These are phyloP conservation scores for Cladosporium sp. DNA, from an alignment of 2,329 filamentous ascomycete species.

Conservation along the genomic window DNA sequence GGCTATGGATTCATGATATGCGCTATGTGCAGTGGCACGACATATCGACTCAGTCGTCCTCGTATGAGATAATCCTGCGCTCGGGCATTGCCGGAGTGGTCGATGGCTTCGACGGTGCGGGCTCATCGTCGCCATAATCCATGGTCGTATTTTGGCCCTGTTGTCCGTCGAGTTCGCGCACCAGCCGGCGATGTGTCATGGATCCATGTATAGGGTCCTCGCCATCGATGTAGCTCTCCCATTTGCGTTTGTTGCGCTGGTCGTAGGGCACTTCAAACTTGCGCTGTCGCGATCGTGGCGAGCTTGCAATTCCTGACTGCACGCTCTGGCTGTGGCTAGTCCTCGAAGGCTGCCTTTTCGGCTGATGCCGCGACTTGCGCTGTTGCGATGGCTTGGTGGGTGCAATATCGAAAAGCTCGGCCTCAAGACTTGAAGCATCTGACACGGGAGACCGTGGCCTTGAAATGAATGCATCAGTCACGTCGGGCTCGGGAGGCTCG, in stretches of 20 bases:
- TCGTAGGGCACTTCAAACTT: constrained; percentile 28
- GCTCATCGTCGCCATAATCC: constrained; percentile 37
- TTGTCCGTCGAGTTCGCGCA: constrained; percentile 41
- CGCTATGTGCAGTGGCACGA: neutral
- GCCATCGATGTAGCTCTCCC: constrained; percentile 34
- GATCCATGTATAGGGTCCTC: constrained; percentile 32
- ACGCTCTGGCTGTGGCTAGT: constrained; percentile 19
- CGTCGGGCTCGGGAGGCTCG: neutral
- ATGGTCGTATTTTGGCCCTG: constrained; percentile 39
- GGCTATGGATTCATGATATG: neutral
- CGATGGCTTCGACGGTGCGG: neutral
- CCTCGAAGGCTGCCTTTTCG: constrained; percentile 15
- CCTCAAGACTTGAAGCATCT: constrained; percentile 25
- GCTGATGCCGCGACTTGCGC: neutral
- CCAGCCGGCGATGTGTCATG: constrained; percentile 42
- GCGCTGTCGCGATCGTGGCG: constrained; percentile 10
- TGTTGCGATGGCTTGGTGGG: constrained; percentile 9
- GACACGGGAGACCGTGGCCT: constrained; percentile 19
- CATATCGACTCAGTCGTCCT: neutral
- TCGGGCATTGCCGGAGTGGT: neutral
- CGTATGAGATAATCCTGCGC: neutral
- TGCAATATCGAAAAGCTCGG: constrained; percentile 16
- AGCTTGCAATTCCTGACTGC: neutral
- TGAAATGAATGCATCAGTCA: neutral
- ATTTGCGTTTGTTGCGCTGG: constrained; percentile 31